phyloP scores from a whole-genome alignment of 352 stramenopile genomes.

The Phytopythium litorale region DNA sequence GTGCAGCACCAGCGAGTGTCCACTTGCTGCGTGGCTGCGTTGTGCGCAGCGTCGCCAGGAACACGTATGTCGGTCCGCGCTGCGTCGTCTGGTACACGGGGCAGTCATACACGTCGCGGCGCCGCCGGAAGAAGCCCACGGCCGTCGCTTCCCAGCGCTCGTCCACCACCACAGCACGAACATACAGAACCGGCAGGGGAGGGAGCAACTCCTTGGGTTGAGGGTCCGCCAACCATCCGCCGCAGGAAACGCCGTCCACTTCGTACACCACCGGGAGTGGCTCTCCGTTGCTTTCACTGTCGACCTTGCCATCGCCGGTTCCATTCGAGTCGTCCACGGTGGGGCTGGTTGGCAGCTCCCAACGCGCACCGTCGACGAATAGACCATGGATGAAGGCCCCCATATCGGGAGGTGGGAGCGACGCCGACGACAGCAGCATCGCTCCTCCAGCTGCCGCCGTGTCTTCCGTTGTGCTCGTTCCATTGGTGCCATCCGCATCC shows the following conservation, averaged over 20 bases:
- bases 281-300: background rate
- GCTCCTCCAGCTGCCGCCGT: background rate
- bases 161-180: slow-evolving; percentile 92
- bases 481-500: background rate
- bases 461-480: slow-evolving; percentile 1
- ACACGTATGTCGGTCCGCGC: slow-evolving; percentile 94
- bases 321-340: background rate
- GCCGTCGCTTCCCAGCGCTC: slow-evolving; percentile 91
- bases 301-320: background rate
- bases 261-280: slow-evolving; percentile 47
- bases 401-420: slow-evolving; percentile 51
- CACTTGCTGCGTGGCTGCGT: slow-evolving; percentile 84
- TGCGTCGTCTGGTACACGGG: slow-evolving; percentile 96
- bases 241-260: slow-evolving; percentile 82
- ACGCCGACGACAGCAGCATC: slow-evolving; percentile 3
- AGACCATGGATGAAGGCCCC: slow-evolving; percentile 94
- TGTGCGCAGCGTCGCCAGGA: slow-evolving; percentile 94
- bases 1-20: slow-evolving; percentile 89
- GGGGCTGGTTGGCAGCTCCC: slow-evolving; percentile 35
- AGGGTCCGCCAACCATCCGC: slow-evolving; percentile 85
- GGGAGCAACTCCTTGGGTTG: slow-evolving; percentile 93
- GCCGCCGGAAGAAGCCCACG: slow-evolving; percentile 92
- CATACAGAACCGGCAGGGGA: slow-evolving; percentile 88
- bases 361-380: slow-evolving; percentile 94
- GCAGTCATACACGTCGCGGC: slow-evolving; percentile 90